phyloP scores from a whole-genome alignment of 805 yeast species.

The Candida gorgasii region DNA sequence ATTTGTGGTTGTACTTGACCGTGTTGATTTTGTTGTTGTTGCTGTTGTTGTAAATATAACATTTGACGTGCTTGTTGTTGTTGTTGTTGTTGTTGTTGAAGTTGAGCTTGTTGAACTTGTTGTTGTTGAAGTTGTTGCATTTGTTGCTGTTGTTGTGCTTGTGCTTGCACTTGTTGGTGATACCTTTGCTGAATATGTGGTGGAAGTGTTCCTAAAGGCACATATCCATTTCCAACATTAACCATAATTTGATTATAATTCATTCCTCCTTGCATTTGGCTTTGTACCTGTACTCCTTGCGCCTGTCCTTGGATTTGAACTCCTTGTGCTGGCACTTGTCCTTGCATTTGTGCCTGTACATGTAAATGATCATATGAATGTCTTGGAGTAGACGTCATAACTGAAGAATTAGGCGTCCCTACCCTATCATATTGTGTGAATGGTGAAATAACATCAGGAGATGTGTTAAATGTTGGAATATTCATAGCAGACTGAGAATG shows the following conservation, averaged over 20 bases:
- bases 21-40: conserved; percentile 10
- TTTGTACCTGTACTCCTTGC: neutral
- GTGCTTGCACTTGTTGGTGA: conserved; percentile 17
- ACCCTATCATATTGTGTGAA: conserved; percentile 10
- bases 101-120: conserved; percentile 15
- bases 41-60: conserved; percentile 3
- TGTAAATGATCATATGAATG: neutral
- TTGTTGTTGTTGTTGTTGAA: conserved; percentile 4
- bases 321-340: no score
- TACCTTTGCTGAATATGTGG: conserved; percentile 21
- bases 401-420: conserved; percentile 10
- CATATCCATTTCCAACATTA: conserved; percentile 22
- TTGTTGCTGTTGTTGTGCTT: conserved; percentile 10
- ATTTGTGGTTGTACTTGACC: conserved; percentile 9
- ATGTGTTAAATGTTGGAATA: conserved; percentile 7
- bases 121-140: conserved; percentile 5
- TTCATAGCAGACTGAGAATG: conserved; percentile 13
- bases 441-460: conserved; percentile 15
- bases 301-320: neutral
- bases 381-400: conserved; percentile 19
- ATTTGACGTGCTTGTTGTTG: conserved; percentile 5
- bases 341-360: neutral
- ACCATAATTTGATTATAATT: conserved; percentile 20
- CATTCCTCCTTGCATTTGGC: neutral
- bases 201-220: conserved; percentile 20